phyloP scores from a whole-genome alignment of 805 yeast species.

The Candida hungchunana region DNA sequence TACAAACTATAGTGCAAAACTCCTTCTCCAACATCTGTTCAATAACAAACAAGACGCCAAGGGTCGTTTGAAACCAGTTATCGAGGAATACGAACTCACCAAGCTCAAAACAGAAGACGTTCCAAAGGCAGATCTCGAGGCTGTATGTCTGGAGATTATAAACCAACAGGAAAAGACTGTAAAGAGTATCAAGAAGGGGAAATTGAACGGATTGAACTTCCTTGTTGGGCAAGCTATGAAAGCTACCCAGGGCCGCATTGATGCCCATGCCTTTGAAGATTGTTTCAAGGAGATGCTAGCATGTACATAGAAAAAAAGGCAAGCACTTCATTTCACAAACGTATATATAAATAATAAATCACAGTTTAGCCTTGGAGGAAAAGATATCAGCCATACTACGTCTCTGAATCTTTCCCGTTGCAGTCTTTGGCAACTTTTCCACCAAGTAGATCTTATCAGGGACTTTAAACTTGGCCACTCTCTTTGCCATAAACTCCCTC shows the following conservation, averaged over 20 bases:
- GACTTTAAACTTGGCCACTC: conserved; percentile 54
- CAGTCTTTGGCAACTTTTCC: conserved; percentile 64
- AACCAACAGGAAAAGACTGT: conserved; percentile 48
- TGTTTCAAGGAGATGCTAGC: conserved; percentile 29
- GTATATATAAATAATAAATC: too few relatives aligned
- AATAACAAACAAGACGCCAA: conserved; percentile 39
- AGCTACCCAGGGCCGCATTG: conserved; percentile 57
- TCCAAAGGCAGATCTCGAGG: conserved; percentile 28
- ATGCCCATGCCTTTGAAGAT: conserved; percentile 32
- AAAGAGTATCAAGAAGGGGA: conserved; percentile 45
- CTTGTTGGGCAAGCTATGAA: conserved; percentile 86
- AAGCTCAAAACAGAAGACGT: conserved; percentile 34
- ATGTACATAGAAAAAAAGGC: too few relatives aligned
- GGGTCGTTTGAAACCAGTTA: conserved; percentile 37
- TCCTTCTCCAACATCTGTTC: conserved; percentile 59
- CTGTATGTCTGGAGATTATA: conserved; percentile 35
- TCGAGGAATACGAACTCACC: conserved; percentile 50
- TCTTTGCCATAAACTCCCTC: conserved; percentile 38
- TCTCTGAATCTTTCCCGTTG: conserved; percentile 76
- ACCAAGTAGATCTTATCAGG: conserved; percentile 57
- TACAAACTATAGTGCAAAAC: conserved; percentile 65
- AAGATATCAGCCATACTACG: conserved; percentile 56
- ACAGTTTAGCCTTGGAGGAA: conserved; percentile 31
- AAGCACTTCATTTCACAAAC: too few relatives aligned
- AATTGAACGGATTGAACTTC: conserved; percentile 61